Base-by-base conservation (phyloP, 805 yeast genomes). In the Barnettozyma pratensis region DNA sequence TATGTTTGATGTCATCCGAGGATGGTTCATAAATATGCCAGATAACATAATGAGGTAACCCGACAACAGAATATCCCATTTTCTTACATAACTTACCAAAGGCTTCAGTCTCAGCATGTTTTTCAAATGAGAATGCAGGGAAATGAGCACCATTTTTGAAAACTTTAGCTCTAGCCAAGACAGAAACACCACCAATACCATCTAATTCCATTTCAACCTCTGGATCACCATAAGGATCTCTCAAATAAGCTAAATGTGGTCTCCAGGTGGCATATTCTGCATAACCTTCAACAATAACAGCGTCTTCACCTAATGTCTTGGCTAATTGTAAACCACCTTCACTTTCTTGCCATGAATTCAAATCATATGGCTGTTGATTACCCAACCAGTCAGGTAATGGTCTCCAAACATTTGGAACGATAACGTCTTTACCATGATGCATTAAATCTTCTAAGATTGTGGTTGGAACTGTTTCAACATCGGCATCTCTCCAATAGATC, bases 401-500 rank as follows among this genome's bases (percentile, higher is more conserved):
- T 67, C 95, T 75, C 96, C 96, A 88, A 45, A 88, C 92, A 61
- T 88, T 92, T 26, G 98, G 98, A 30, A 92, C 97, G 46, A 92
- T 88, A 31, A 92, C 94, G 65, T 92, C 98, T 62, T 79, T 81
- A 62, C 85, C 83, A 66, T 89, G 96, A 59, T 81, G 86, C 97
- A 92, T 92, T 58, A 92, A 72, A 68, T 92, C 98, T 68, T 92
- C 96, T 51, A 92, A 66, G 53, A 92, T 83, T 1, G 96, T 84
- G 1, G 83, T 75, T 10, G 97, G 96, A 28, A 85, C 81, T 0
- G 91, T 83, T 64, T 91, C 96, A 10, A 92, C 96, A 67, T 92
- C 98, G 9, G 95, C 97, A 69, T 92, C 98, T 69, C 98, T 76
- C 98, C 98, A 92, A 66, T 92, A 90, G 7, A 92, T 97, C 86